A percentile compares a stretch with the other conserved stretches of the same genome.
These are phyloP conservation scores for Casuarina glauca DNA, from an alignment of 306 rosid genomes.

Conservation along the genomic window DNA sequence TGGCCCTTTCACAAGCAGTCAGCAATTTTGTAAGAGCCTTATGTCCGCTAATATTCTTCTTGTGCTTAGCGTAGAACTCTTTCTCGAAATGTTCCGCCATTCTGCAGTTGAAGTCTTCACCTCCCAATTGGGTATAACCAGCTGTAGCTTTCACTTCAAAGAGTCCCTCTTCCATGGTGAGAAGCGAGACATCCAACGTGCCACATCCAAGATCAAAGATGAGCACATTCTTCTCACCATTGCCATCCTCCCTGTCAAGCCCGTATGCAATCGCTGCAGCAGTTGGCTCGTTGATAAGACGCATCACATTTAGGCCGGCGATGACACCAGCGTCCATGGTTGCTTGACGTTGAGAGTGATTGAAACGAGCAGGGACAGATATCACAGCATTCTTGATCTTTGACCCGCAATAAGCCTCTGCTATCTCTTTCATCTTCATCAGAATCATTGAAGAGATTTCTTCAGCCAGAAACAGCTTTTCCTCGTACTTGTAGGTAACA, in stretches of 20 bases:
- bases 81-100: constrained; percentile 38
- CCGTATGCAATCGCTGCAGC: constrained; percentile 48
- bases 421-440: constrained; percentile 38
- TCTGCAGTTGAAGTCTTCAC: constrained; percentile 41
- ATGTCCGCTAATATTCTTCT: constrained; percentile 35
- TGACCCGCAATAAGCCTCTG: constrained; percentile 36
- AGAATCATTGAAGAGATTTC: constrained; percentile 45
- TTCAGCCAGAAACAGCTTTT: constrained; percentile 36
- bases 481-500: constrained; percentile 37
- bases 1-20: constrained; percentile 45
- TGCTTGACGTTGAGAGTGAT: constrained; percentile 38
- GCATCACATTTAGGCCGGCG: constrained; percentile 36
- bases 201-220: constrained; percentile 44
- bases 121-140: constrained; percentile 39
- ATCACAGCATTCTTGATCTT: constrained; percentile 35
- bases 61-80: constrained; percentile 41
- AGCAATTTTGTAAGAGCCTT: constrained; percentile 34
- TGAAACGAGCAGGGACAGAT: constrained; percentile 45
- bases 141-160: constrained; percentile 43
- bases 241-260: constrained; percentile 29
- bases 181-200: constrained; percentile 44
- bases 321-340: constrained; percentile 43
- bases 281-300: constrained; percentile 43
- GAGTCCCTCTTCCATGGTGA: constrained; percentile 34
- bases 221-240: constrained; percentile 34